Conservation (phyloP, 306 rosid species). For the Quercus aquifolioides region DNA sequence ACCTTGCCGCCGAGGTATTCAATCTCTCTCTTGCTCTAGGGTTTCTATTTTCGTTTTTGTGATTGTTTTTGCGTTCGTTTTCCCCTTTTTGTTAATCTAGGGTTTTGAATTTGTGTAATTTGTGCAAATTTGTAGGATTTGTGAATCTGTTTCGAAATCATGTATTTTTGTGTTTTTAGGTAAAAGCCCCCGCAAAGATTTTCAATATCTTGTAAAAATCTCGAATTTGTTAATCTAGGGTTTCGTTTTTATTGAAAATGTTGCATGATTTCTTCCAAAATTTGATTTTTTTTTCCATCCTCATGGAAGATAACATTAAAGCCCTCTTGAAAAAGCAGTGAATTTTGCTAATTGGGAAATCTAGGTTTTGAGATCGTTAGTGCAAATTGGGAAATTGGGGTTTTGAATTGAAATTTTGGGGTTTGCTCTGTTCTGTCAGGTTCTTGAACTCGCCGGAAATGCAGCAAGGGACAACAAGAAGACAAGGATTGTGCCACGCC, state of each 20-base stretch:
- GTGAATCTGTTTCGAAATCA: no score
- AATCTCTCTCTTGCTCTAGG: background rate
- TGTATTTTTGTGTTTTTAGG: background rate
- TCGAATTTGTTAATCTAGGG: background rate
- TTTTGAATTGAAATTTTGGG: background rate
- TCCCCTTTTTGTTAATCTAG: slow-evolving; percentile 16
- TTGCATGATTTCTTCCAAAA: background rate
- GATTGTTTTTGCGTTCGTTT: background rate
- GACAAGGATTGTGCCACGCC: slow-evolving; percentile 87
- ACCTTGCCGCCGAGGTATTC: slow-evolving; percentile 85
- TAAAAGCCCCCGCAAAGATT: background rate
- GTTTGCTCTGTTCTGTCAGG: slow-evolving; percentile 31
- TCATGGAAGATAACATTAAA: background rate
- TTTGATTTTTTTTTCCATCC: no score
- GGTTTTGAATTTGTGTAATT: slow-evolving; percentile 21
- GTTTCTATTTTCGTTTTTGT: background rate
- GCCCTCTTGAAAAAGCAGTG: background rate
- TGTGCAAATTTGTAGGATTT: background rate
- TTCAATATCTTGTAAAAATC: no score
- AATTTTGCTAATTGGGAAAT: background rate
- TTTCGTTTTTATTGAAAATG: background rate
- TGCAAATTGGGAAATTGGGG: background rate
- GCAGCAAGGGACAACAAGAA: slow-evolving; percentile 95
- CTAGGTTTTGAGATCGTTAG: background rate
- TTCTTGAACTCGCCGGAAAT: slow-evolving; percentile 85